phyloP scores from a whole-genome alignment of 257 asterid species.

The Solanum pinnatisectum region DNA sequence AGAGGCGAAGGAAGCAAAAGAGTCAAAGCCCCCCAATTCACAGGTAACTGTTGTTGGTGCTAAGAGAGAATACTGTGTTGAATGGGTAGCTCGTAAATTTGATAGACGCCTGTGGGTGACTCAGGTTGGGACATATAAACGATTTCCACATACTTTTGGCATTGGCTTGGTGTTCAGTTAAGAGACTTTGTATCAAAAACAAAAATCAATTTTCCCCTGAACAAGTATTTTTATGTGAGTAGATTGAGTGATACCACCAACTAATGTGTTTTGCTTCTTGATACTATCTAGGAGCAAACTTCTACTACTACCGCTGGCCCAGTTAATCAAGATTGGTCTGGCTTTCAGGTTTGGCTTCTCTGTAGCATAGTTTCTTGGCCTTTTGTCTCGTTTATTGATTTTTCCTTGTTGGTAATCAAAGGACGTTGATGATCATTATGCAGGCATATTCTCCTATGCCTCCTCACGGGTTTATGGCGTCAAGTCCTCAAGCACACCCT shows the following conservation, averaged over 20 bases:
- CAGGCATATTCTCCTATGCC: constrained; percentile 90
- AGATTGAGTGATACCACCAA: neutral
- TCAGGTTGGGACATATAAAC: neutral
- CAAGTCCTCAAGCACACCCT: constrained; percentile 86
- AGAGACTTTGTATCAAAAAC: neutral
- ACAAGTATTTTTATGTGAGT: neutral
- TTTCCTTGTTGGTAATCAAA: constrained; percentile 6
- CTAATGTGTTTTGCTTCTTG: neutral
- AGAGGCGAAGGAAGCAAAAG: constrained; percentile 46
- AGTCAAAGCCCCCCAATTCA: constrained; percentile 52
- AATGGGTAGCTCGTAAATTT: neutral
- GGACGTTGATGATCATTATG: constrained; percentile 9
- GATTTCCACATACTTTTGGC: neutral
- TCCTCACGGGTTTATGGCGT: constrained; percentile 75
- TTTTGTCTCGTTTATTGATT: constrained; percentile 4
- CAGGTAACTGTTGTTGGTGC: constrained; percentile 35
- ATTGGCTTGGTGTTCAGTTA: neutral
- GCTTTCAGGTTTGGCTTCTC: constrained; percentile 68
- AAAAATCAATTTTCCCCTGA: neutral
- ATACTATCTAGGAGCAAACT: constrained; percentile 52
- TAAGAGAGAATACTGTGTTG: neutral
- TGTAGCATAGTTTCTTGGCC: neutral
- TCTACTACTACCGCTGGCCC: constrained; percentile 35
- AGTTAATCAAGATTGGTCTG: constrained; percentile 80
- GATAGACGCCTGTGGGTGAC: neutral